Evolutionary conservation across 1,284 basidiomycete genomes (phyloP), one percentile per base, ranked within the genome.

Genomic region (Ganoderma sp.): DNA sequence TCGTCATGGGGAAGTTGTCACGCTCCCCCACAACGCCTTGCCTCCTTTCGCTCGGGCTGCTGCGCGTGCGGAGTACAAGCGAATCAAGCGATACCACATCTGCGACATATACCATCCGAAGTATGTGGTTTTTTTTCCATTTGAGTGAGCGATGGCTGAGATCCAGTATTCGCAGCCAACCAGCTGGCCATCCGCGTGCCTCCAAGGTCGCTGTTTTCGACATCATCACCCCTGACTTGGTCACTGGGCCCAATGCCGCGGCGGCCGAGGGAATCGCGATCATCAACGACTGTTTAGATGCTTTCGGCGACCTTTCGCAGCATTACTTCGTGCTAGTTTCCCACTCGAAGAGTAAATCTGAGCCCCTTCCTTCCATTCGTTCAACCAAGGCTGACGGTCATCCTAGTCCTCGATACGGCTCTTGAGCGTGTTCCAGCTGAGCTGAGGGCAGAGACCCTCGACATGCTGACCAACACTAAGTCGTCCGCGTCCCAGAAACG

Each of bases 1-100:
- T 80, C 83, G 88, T 65, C 90, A 91, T 64, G 95, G 94, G 1
- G 93, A 95, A 71, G 82, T 96, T 1, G 91, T 97, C 2, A 86
- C 88, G 50, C 83, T 98, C 37, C 93, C 95, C 0, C 90, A 90
- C 68, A 91, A 94, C 69, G 87, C 90, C 15, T 83, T 97, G 15
- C 83, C 93, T 2, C 90, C 93, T 0, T 97, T 98, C 78, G 95
- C 96, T 10, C 85, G 96, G 59, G 84, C 94, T 52, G 95, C 95
- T 19, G 94, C 93, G 0, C 84, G 93, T 66, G 87, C 85, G 17
- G 88, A 88, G 60, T 86, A 89, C 61, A 88, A 87, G 73, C 84
- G 97, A 52, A 95, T 98, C 79, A 98, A 99, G 80, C 87, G 96
- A 19, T 98, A 93, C 80, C 92, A 96, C 79, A 90, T 97, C 42